phyloP scores from a whole-genome alignment of 2,329 filamentous ascomycete species.

The Coniella lustricola region DNA sequence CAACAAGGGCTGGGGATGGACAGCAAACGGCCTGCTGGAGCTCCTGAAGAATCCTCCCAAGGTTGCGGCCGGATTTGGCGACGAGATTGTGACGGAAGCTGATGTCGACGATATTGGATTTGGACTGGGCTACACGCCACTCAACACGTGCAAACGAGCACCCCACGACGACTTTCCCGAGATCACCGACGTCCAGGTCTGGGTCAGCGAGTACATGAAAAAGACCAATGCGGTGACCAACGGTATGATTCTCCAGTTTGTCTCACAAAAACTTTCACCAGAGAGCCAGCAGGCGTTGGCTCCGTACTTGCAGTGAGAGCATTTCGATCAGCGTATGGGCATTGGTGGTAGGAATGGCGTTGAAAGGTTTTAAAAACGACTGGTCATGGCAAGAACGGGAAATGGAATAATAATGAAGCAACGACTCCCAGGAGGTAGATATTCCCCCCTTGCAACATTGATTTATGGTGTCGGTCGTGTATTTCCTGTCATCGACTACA shows the following conservation, averaged over 20 bases:
- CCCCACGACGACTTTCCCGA: conserved; percentile 79
- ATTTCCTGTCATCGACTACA: not conserved
- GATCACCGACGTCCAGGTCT: conserved; percentile 71
- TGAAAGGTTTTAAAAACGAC: not conserved
- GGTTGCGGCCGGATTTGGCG: conserved; percentile 56
- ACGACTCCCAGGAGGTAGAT: not conserved
- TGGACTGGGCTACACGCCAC: conserved; percentile 85
- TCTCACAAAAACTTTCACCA: conserved; percentile 60
- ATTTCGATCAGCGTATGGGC: not conserved
- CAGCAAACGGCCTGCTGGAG: conserved; percentile 81
- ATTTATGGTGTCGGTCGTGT: not conserved
- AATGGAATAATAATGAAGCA: not conserved
- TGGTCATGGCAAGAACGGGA: not conserved
- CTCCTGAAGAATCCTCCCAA: conserved; percentile 80
- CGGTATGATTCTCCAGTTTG: conserved; percentile 64
- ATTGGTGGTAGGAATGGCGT: conserved; percentile 1
- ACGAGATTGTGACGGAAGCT: conserved; percentile 75
- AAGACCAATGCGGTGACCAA: conserved; percentile 67
- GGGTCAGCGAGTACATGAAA: conserved; percentile 74
- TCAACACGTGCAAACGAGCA: conserved; percentile 80
- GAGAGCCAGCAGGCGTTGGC: conserved; percentile 50
- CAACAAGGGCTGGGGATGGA: conserved; percentile 84
- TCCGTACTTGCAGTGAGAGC: conserved; percentile 38
- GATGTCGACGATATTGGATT: conserved; percentile 95
- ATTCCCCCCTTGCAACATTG: not conserved